Percentiles rank a stretch among this genome's conserved stretches.
Conservation (phyloP, 2,329 filamentous ascomycete species). For the Stachybotrys elegans region DNA sequence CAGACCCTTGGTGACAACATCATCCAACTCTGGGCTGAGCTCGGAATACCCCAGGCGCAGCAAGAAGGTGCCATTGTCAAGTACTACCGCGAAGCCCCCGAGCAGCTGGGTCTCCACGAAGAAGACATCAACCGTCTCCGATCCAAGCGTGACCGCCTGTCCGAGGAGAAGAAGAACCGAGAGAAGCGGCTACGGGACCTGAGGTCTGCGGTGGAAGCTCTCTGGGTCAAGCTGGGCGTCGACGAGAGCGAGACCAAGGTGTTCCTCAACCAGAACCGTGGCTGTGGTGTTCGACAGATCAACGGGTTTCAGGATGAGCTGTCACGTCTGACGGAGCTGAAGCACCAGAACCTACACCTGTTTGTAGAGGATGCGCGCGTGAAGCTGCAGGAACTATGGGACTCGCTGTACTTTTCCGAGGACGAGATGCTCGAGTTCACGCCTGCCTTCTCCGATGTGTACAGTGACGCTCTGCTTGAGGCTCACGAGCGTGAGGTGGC, state of each 20-base stretch:
- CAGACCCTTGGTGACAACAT: slow-evolving; percentile 75
- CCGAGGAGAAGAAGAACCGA: slow-evolving; percentile 82
- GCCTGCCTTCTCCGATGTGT: slow-evolving; percentile 93
- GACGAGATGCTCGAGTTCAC: slow-evolving; percentile 99
- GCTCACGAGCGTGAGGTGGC: slow-evolving; percentile 90
- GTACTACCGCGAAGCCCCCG: slow-evolving; percentile 82
- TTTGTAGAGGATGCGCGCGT: slow-evolving; percentile 93
- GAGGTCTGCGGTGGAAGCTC: slow-evolving; percentile 67
- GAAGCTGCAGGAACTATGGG: slow-evolving; percentile 93
- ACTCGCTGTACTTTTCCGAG: slow-evolving; percentile 87
- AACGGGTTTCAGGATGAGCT: slow-evolving; percentile 96
- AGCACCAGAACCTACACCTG: slow-evolving; percentile 88
- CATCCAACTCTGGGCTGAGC: slow-evolving; percentile 91
- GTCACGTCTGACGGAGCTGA: slow-evolving; percentile 79
- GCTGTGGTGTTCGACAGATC: slow-evolving; percentile 84
- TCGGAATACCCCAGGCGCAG: slow-evolving; percentile 89
- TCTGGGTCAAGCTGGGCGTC: slow-evolving; percentile 85
- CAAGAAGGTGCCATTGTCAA: slow-evolving; percentile 85
- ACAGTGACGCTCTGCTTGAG: slow-evolving; percentile 90
- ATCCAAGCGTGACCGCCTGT: slow-evolving; percentile 71
- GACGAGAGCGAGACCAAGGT: slow-evolving; percentile 77
- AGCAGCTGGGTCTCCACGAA: slow-evolving; percentile 88
- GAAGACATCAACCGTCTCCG: slow-evolving; percentile 74
- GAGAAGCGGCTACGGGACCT: slow-evolving; percentile 76
- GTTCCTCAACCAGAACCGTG: slow-evolving; percentile 83